Conservation (phyloP, 1,139 yeast species). For the Torulaspora pretoriensis region DNA sequence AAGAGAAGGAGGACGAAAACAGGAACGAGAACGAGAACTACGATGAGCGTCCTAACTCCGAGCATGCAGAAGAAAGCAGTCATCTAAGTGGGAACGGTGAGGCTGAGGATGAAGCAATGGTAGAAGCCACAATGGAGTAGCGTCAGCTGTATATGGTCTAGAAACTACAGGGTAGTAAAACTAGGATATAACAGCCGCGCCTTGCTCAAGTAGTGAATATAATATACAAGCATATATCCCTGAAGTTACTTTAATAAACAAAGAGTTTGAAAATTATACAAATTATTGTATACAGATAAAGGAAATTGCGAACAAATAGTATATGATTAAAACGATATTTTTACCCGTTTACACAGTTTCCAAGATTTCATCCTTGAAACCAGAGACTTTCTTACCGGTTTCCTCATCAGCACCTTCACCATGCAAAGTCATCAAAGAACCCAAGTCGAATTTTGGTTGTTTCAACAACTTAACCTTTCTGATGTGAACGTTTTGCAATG, state of each 20-base stretch:
- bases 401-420: conserved; percentile 83
- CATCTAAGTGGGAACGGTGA: background rate
- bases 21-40: conserved; percentile 3
- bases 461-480: conserved; percentile 89
- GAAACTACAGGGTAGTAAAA: background rate
- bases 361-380: conserved; percentile 89
- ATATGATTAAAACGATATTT: conserved; percentile 9
- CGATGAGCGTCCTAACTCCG: background rate
- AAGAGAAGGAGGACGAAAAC: conserved; percentile 4
- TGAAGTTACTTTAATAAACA: conserved; percentile 9
- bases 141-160: background rate
- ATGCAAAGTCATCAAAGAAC: conserved; percentile 83
- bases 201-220: background rate
- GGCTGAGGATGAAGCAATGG: background rate
- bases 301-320: conserved; percentile 9
- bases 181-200: no score
- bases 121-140: background rate
- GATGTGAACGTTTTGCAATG: conserved; percentile 86
- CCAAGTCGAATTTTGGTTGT: conserved; percentile 89
- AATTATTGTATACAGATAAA: conserved; percentile 15
- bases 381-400: conserved; percentile 84
- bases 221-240: background rate
- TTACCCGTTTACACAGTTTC: conserved; percentile 60
- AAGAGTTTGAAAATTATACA: conserved; percentile 15
- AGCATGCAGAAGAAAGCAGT: background rate